Percentiles rank a stretch among this genome's conserved stretches.
phyloP scores from a whole-genome alignment of 306 rosid genomes.

The Hippophae rhamnoides region DNA sequence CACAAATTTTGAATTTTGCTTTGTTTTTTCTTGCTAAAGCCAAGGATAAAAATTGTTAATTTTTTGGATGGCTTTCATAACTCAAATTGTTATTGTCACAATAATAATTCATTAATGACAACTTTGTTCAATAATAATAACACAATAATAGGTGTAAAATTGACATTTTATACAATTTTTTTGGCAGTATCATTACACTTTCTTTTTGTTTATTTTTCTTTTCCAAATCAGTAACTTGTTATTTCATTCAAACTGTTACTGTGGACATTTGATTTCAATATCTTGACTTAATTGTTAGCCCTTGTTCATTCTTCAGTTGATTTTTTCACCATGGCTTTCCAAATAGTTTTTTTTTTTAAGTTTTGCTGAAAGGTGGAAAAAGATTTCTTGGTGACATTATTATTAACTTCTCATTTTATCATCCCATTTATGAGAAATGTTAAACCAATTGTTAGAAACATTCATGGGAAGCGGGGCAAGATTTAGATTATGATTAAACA shows the following conservation, averaged over 20 bases:
- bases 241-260: background rate
- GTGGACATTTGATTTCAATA: background rate
- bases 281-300: background rate
- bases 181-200: no score
- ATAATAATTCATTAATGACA: no score
- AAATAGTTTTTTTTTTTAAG: background rate
- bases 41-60: no score
- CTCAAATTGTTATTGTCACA: no score
- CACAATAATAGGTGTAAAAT: no score
- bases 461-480: background rate
- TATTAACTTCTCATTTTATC: background rate
- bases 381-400: no score
- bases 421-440: background rate
- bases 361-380: no score
- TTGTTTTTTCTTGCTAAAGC: background rate
- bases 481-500: constrained; percentile 13
- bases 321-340: background rate
- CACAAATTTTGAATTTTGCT: no score
- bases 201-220: background rate
- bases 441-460: constrained; percentile 11
- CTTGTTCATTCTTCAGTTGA: background rate
- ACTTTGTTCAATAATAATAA: no score
- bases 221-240: background rate
- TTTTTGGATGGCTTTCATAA: no score
- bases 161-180: no score